These are phyloP conservation scores for Dothistroma septosporum DNA, from an alignment of 2,329 filamentous ascomycete species.

Conservation along the genomic window DNA sequence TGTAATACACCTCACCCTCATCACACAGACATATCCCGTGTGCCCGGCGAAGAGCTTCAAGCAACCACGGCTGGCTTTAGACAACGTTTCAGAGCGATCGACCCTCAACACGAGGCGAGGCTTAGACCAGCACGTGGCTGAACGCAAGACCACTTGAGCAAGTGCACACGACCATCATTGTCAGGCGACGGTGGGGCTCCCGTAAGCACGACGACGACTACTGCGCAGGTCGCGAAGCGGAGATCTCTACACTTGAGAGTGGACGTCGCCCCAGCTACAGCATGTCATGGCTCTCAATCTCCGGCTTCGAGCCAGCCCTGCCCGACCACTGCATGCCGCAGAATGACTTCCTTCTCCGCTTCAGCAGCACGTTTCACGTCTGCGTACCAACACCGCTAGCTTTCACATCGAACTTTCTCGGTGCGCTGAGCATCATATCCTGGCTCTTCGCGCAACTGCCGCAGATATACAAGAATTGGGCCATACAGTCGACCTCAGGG, in stretches of 20 bases:
- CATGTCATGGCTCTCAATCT: slow-evolving; percentile 29
- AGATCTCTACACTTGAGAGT: neutral
- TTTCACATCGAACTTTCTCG: slow-evolving; percentile 57
- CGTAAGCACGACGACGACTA: neutral
- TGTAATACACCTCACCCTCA: neutral
- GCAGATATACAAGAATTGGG: slow-evolving; percentile 66
- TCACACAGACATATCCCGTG: neutral
- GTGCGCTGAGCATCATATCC: slow-evolving; percentile 59
- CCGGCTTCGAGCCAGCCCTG: slow-evolving; percentile 39
- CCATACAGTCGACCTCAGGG: slow-evolving; percentile 60
- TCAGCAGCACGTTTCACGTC: slow-evolving; percentile 58
- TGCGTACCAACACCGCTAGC: slow-evolving; percentile 63
- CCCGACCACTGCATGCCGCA: slow-evolving; percentile 59
- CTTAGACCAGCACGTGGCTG: slow-evolving; percentile 17
- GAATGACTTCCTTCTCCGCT: slow-evolving; percentile 52
- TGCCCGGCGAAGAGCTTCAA: neutral
- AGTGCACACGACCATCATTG: slow-evolving; percentile 7
- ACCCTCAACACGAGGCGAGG: slow-evolving; percentile 2
- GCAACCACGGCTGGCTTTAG: neutral
- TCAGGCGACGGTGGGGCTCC: neutral
- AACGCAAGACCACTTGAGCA: slow-evolving; percentile 19
- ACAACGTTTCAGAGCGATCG: neutral
- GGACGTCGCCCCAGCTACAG: slow-evolving; percentile 4
- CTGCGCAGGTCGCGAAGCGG: neutral
- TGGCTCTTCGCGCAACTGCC: slow-evolving; percentile 68